Percentiles rank a stretch among this genome's conserved stretches.
Conservation (phyloP, 805 yeast species). For the Sugiyamaella mastotermitis region DNA sequence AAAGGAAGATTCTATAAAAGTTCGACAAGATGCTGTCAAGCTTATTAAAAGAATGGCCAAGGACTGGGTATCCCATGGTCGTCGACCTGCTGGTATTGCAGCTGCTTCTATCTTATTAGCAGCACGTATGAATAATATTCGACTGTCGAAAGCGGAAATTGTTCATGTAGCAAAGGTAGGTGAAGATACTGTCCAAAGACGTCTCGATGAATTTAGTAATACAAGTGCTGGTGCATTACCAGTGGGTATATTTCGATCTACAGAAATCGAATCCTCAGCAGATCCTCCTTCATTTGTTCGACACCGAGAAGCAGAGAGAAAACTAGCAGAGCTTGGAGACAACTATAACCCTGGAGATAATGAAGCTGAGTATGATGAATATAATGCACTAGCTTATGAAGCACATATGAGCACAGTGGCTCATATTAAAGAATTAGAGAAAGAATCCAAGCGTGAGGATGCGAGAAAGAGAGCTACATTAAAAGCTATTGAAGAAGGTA, state of each 20-base stretch:
- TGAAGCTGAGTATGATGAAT: slow-evolving; percentile 5
- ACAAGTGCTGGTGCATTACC: slow-evolving; percentile 72
- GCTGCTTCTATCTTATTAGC: slow-evolving; percentile 94
- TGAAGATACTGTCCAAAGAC: slow-evolving; percentile 83
- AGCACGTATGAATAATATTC: slow-evolving; percentile 91
- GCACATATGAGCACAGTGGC: no score
- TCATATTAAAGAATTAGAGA: neutral
- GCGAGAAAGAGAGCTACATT: neutral
- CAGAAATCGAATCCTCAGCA: slow-evolving; percentile 38
- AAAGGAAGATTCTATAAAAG: slow-evolving; percentile 61
- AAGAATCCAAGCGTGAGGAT: neutral
- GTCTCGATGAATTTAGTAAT: slow-evolving; percentile 79
- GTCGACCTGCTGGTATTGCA: slow-evolving; percentile 97
- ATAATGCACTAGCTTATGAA: slow-evolving; percentile 2
- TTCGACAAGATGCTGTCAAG: slow-evolving; percentile 79
- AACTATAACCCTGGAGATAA: neutral
- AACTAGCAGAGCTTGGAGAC: slow-evolving; percentile 3
- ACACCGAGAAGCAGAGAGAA: slow-evolving; percentile 49
- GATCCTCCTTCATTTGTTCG: slow-evolving; percentile 80
- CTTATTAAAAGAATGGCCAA: slow-evolving; percentile 85
- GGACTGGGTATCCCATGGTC: slow-evolving; percentile 95
- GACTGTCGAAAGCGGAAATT: slow-evolving; percentile 87
- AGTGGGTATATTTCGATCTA: slow-evolving; percentile 62
- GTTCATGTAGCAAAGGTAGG: slow-evolving; percentile 95
- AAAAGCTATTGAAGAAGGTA: neutral